These are phyloP conservation scores for Aspergillus tanneri DNA, from an alignment of 2,329 filamentous ascomycete genomes.

Conservation along the genomic window DNA sequence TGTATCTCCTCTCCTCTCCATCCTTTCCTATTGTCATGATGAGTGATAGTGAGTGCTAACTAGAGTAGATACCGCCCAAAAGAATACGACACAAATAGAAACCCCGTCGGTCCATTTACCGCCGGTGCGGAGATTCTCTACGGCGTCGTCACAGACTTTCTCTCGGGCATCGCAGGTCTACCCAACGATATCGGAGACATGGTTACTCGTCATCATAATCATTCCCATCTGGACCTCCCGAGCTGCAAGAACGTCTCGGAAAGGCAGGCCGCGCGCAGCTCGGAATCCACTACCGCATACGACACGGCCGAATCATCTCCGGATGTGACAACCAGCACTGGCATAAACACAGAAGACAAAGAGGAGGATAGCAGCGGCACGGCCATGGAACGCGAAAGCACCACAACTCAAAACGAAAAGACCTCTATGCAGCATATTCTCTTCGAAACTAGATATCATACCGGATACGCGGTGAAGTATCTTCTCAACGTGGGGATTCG, in stretches of 20 bases:
- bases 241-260: background rate
- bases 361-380: too few species aligned
- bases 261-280: background rate
- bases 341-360: too few species aligned
- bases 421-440: slow-evolving; percentile 9
- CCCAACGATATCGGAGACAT: slow-evolving; percentile 51
- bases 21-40: background rate
- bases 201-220: background rate
- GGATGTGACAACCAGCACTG: background rate
- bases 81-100: slow-evolving; percentile 75
- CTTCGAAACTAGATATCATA: slow-evolving; percentile 62
- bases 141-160: slow-evolving; percentile 77
- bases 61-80: slow-evolving; percentile 49
- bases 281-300: background rate
- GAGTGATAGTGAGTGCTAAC: background rate
- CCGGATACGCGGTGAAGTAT: slow-evolving; percentile 66
- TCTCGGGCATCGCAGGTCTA: slow-evolving; percentile 77
- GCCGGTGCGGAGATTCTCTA: slow-evolving; percentile 74
- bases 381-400: too few species aligned
- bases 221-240: background rate
- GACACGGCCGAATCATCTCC: background rate
- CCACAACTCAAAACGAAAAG: background rate
- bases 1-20: slow-evolving; percentile 51
- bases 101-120: slow-evolving; percentile 75
- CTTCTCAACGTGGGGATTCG: slow-evolving; percentile 74